phyloP scores from a whole-genome alignment of 2,329 filamentous ascomycete species.

The Epichloe gansuensis region DNA sequence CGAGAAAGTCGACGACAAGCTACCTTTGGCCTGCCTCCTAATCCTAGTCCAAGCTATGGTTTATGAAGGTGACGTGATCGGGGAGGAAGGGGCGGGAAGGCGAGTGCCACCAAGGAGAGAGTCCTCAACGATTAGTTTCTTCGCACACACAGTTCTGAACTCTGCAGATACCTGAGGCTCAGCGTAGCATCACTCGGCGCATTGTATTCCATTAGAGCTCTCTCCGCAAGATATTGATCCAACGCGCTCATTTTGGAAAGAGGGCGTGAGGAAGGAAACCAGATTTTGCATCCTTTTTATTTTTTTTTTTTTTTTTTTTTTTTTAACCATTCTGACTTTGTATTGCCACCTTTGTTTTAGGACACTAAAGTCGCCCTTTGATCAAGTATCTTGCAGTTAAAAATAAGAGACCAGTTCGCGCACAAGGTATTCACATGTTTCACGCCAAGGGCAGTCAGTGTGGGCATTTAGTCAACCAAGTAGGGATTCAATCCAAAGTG shows the following conservation, averaged over 20 bases:
- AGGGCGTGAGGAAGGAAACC: not conserved
- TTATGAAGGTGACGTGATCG: constrained; percentile 10
- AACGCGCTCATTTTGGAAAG: not conserved
- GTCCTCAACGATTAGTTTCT: not conserved
- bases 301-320: not conserved
- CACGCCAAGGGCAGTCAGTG: not conserved
- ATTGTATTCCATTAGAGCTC: constrained; percentile 14
- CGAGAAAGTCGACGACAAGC: constrained; percentile 42
- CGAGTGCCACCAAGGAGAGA: not conserved
- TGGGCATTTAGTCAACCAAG: not conserved
- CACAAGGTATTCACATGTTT: not conserved
- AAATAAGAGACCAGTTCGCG: not conserved
- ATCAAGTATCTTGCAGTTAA: too few relatives aligned
- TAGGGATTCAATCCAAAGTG: not conserved
- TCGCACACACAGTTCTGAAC: not conserved
- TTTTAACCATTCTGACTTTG: not conserved
- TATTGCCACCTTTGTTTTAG: not conserved
- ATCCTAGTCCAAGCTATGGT: constrained; percentile 26
- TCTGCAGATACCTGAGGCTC: constrained; percentile 11
- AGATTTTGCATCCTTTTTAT: not conserved
- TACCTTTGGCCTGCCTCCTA: constrained; percentile 36
- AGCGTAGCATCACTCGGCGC: constrained; percentile 23
- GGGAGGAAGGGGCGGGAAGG: not conserved
- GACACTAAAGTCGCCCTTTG: too few relatives aligned
- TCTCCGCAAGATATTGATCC: constrained; percentile 3